A percentile compares a stretch with the other conserved stretches of the same genome.
Evolutionary conservation across 768 basidiomycete species (phyloP).

Genomic region (Hygrophorus russula): DNA sequence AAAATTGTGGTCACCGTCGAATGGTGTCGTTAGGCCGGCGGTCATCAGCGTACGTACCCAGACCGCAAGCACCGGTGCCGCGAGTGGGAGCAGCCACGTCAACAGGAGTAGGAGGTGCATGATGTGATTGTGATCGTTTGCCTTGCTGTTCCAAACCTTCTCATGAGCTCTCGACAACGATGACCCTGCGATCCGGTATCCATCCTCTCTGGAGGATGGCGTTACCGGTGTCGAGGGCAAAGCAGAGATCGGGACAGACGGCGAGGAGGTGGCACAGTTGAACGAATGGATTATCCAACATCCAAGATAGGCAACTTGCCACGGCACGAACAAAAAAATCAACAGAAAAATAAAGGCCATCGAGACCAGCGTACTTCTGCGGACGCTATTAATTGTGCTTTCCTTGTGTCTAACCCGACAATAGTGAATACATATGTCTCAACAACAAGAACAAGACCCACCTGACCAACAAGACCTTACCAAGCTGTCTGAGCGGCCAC

Average conservation of each 20-base stretch:
- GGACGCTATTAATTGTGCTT: constrained; percentile 24
- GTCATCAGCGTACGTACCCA: constrained; percentile 84
- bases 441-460: constrained; percentile 12
- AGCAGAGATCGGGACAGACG: constrained; percentile 9
- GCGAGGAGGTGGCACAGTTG: constrained; percentile 39
- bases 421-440: not conserved
- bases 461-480: constrained; percentile 22
- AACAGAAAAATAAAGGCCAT: constrained; percentile 48
- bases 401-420: constrained; percentile 8
- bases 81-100: constrained; percentile 72
- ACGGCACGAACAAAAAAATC: constrained; percentile 75
- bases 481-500: constrained; percentile 29
- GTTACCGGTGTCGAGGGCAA: constrained; percentile 6
- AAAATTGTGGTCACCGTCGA: constrained; percentile 72
- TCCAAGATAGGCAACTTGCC: constrained; percentile 85
- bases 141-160: not conserved
- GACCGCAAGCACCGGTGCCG: constrained; percentile 68
- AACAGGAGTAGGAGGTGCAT: constrained; percentile 61
- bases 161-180: not conserved
- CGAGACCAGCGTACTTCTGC: constrained; percentile 41
- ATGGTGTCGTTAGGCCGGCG: constrained; percentile 69
- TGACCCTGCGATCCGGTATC: not conserved
- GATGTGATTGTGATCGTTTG: constrained; percentile 36
- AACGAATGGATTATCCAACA: constrained; percentile 72
- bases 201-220: not conserved